Conservation (phyloP, 116 monocot genomes). For the Phalaenopsis hybrid region DNA sequence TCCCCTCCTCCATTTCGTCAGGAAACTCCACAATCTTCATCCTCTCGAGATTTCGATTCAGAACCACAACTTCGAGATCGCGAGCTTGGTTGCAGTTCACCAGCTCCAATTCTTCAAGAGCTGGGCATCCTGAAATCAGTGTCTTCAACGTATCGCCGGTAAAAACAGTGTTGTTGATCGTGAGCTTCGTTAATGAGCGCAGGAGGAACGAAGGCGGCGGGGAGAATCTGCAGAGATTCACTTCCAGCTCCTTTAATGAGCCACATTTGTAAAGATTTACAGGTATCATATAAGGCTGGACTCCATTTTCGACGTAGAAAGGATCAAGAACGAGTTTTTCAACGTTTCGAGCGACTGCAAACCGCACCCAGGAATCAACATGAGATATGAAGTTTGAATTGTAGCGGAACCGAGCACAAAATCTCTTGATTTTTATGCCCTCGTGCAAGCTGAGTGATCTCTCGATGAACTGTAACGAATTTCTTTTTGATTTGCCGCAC, state of each 20-base stretch:
- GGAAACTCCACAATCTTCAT: slow-evolving; percentile 5
- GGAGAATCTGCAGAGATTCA: not conserved
- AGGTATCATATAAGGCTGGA: not conserved
- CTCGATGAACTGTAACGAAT: not conserved
- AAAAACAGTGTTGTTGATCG: not conserved
- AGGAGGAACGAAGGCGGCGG: not conserved
- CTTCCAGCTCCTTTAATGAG: not conserved
- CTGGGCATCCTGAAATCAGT: slow-evolving; percentile 5
- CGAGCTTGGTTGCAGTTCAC: slow-evolving; percentile 11
- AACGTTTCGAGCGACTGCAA: not conserved
- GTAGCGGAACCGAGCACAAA: not conserved
- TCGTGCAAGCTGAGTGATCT: not conserved
- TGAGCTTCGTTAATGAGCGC: slow-evolving; percentile 3
- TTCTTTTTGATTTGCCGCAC: not conserved
- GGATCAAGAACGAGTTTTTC: slow-evolving; percentile 8
- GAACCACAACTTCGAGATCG: not conserved
- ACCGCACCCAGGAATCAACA: slow-evolving; percentile 7
- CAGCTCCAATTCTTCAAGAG: not conserved
- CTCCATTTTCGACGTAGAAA: not conserved
- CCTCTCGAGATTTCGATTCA: slow-evolving; percentile 2
- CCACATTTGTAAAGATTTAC: not conserved
- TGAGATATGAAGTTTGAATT: not conserved
- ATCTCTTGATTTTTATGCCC: slow-evolving; percentile 2
- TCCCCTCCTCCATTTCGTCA: slow-evolving; percentile 1
- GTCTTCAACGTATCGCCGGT: not conserved